Conservation (phyloP, 192 early-diverging fungal genomes). For the Podila clonocystis region DNA sequence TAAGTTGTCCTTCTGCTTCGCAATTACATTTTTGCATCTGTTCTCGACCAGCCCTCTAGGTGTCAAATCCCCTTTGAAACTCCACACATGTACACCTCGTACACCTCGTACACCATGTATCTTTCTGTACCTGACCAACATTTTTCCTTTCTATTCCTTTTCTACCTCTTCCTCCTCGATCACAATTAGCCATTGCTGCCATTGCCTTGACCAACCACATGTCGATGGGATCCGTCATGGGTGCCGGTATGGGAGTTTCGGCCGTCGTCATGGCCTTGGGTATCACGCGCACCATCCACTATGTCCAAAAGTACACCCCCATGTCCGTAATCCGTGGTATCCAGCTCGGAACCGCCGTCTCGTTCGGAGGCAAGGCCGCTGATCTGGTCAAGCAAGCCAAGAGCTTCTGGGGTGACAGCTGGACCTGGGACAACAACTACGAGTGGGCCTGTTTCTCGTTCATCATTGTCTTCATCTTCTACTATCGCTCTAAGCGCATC, state of each 20-base stretch:
- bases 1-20: slow-evolving; percentile 32
- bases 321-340: slow-evolving; percentile 79
- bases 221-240: slow-evolving; percentile 74
- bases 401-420: slow-evolving; percentile 64
- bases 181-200: slow-evolving; percentile 73
- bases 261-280: slow-evolving; percentile 73
- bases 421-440: slow-evolving; percentile 78
- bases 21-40: not conserved
- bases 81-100: no score
- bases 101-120: no score
- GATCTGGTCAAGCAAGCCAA: slow-evolving; percentile 61
- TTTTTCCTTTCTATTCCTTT: not conserved
- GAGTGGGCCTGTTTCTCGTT: slow-evolving; percentile 76
- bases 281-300: slow-evolving; percentile 71
- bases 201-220: slow-evolving; percentile 80
- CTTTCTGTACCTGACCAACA: not conserved
- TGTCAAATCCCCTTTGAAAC: not conserved
- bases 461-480: slow-evolving; percentile 74
- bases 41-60: not conserved
- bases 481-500: slow-evolving; percentile 65
- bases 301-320: slow-evolving; percentile 77
- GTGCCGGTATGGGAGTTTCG: slow-evolving; percentile 76
- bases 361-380: slow-evolving; percentile 75
- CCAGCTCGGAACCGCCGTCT: slow-evolving; percentile 81
- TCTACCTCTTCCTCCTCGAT: not conserved